Percentiles rank a stretch among this genome's conserved stretches.
These are phyloP conservation scores for Ophiostoma sp. DNA, from an alignment of 2,329 filamentous ascomycete species.

Conservation along the genomic window DNA sequence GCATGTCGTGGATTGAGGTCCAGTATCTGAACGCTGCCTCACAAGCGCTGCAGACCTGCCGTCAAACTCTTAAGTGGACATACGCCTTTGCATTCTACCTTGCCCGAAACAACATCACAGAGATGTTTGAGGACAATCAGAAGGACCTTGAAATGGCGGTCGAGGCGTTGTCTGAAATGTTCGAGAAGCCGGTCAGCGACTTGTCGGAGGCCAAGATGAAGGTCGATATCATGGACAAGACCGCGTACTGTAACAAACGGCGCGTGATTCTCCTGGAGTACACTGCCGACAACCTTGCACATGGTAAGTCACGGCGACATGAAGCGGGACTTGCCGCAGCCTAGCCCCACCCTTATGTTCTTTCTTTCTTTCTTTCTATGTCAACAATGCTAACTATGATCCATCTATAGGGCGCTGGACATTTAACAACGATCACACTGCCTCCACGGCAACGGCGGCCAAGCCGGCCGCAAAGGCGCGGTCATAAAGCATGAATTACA, in stretches of 20 bases:
- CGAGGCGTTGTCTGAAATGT: constrained; percentile 97
- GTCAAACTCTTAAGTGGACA: constrained; percentile 99
- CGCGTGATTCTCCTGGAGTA: constrained; percentile 87
- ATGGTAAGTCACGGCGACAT: constrained; percentile 60
- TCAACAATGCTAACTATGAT: neutral
- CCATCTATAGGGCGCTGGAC: constrained; percentile 26
- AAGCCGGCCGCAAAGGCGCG: neutral
- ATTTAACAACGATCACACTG: constrained; percentile 24
- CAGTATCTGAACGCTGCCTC: constrained; percentile 94
- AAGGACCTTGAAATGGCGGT: constrained; percentile 97
- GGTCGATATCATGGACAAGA: constrained; percentile 98
- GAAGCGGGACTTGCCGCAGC: neutral
- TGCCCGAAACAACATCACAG: constrained; percentile 90
- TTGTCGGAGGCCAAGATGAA: constrained; percentile 85
- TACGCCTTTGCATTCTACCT: constrained; percentile 98
- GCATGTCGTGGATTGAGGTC: constrained; percentile 98
- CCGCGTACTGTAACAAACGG: constrained; percentile 91
- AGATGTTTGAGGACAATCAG: constrained; percentile 98
- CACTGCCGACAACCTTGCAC: constrained; percentile 87
- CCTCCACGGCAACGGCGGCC: neutral
- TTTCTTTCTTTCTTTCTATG: neutral
- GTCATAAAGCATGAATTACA: neutral
- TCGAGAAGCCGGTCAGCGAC: constrained; percentile 92
- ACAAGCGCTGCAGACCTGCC: constrained; percentile 89
- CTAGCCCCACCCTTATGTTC: neutral